A percentile compares a stretch with the other conserved stretches of the same genome.
phyloP scores from a whole-genome alignment of 1,284 basidiomycete species.

The Austroboletus niveus region DNA sequence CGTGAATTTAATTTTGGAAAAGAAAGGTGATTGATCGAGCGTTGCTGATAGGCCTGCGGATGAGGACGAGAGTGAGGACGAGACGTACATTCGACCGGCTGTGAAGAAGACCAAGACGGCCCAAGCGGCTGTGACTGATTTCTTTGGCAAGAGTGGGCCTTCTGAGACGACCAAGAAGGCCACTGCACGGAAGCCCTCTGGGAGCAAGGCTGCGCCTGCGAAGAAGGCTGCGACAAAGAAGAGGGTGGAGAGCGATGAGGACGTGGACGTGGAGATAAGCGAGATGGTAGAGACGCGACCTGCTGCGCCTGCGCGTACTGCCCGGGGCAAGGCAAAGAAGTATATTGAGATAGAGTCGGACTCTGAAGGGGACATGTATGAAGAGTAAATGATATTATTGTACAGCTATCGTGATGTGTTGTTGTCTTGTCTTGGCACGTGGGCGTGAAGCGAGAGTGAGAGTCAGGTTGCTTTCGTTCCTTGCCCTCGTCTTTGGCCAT shows the following conservation, averaged over 20 bases:
- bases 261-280: constrained; percentile 26
- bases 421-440: constrained; percentile 9
- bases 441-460: constrained; percentile 10
- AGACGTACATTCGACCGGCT: constrained; percentile 41
- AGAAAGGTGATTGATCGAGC: constrained; percentile 4
- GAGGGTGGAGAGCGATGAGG: constrained; percentile 36
- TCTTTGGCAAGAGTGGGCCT: constrained; percentile 51
- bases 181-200: constrained; percentile 48
- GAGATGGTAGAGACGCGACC: constrained; percentile 21
- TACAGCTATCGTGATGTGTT: neutral
- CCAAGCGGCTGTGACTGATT: constrained; percentile 53
- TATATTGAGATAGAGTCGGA: constrained; percentile 54
- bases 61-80: constrained; percentile 45
- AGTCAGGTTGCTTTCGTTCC: neutral
- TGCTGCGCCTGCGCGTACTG: constrained; percentile 34
- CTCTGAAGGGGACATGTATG: constrained; percentile 27
- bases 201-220: constrained; percentile 42
- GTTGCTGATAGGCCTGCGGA: constrained; percentile 31
- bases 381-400: constrained; percentile 14
- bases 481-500: neutral
- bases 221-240: constrained; percentile 42
- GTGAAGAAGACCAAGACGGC: constrained; percentile 49
- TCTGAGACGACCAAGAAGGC: constrained; percentile 36
- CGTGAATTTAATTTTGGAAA: constrained; percentile 6
- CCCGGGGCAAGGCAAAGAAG: constrained; percentile 42